Evolutionary conservation across 768 basidiomycete species (phyloP).

Genomic region (Leccinellum rugosiceps): DNA sequence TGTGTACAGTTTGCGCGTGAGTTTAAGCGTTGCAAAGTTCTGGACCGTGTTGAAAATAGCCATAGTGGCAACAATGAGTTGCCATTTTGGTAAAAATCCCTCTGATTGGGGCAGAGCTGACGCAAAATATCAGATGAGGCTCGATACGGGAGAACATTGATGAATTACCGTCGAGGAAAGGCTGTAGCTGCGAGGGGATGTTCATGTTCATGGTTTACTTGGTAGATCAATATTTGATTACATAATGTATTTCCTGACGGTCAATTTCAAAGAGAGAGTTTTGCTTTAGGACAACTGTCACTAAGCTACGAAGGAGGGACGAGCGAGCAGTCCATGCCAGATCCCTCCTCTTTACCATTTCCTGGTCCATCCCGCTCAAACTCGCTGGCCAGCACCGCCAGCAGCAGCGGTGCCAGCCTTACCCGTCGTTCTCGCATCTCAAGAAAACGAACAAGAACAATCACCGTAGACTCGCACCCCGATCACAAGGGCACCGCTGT

Average conservation of each 20-base stretch:
- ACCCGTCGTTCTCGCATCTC: constrained; percentile 46
- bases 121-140: neutral
- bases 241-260: constrained; percentile 25
- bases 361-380: constrained; percentile 35
- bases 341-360: constrained; percentile 25
- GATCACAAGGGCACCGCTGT: constrained; percentile 17
- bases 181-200: constrained; percentile 7
- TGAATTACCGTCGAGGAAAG: constrained; percentile 22
- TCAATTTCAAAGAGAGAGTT: constrained; percentile 14
- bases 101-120: constrained; percentile 60
- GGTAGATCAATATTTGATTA: constrained; percentile 21
- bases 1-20: constrained; percentile 77
- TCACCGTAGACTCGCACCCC: constrained; percentile 33
- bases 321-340: constrained; percentile 29
- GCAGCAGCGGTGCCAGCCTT: constrained; percentile 48
- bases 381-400: constrained; percentile 38
- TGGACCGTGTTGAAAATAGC: constrained; percentile 86
- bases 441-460: constrained; percentile 52
- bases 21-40: constrained; percentile 72
- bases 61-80: constrained; percentile 71
- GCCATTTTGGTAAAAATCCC: constrained; percentile 86
- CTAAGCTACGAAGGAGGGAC: constrained; percentile 16
- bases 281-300: constrained; percentile 14
- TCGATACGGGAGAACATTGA: neutral
- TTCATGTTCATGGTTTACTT: constrained; percentile 9